These are phyloP conservation scores for Leishmania tarentolae DNA, from an alignment of 208 protist species.

Conservation along the genomic window DNA sequence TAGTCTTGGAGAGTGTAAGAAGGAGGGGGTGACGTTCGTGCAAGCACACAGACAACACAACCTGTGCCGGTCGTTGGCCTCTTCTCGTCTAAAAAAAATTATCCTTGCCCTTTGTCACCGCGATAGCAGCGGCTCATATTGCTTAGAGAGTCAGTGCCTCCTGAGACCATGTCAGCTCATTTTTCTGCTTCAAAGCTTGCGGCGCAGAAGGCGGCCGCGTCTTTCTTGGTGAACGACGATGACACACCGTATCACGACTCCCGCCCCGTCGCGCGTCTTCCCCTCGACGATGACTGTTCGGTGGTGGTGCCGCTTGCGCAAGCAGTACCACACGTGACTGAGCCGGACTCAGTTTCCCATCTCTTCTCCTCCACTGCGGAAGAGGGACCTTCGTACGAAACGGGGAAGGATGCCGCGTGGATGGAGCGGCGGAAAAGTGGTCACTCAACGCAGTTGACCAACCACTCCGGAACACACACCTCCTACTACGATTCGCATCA, in stretches of 20 bases:
- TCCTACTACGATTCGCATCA: neutral
- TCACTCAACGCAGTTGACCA: neutral
- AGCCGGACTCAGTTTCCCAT: neutral
- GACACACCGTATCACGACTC: conserved; percentile 17
- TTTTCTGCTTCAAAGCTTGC: conserved; percentile 24
- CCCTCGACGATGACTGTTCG: conserved; percentile 18
- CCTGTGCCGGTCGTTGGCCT: neutral
- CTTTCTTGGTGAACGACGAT: conserved; percentile 11
- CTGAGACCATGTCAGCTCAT: conserved; percentile 7
- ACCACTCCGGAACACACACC: neutral
- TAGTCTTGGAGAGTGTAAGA: neutral
- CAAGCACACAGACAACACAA: neutral
- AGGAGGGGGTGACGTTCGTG: neutral
- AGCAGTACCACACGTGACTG: neutral
- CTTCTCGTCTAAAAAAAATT: neutral
- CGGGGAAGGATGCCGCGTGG: neutral
- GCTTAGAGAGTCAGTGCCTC: neutral
- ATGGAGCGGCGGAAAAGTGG: conserved; percentile 4
- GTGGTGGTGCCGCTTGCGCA: conserved; percentile 4
- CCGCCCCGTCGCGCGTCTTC: conserved; percentile 13
- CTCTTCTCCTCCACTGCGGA: conserved; percentile 5
- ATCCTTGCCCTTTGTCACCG: neutral
- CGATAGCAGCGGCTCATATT: neutral
- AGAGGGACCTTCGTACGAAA: neutral
- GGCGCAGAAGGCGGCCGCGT: conserved; percentile 18